phyloP scores from a whole-genome alignment of 352 stramenopile species.

The Globisporangium ultimum region DNA sequence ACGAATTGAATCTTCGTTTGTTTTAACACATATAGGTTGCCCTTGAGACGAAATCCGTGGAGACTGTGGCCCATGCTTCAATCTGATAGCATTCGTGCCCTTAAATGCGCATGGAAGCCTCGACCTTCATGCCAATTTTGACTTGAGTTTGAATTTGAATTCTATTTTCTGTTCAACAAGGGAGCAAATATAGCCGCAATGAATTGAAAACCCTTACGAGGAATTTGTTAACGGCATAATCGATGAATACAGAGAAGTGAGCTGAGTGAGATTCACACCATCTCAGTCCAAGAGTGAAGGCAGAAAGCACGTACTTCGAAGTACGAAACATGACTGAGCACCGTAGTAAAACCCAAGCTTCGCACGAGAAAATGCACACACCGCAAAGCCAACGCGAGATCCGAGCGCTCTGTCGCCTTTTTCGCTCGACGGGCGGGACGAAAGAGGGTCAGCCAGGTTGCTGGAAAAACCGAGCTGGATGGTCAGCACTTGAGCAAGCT shows the following conservation, averaged over 20 bases:
- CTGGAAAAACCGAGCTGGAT: slow-evolving; percentile 41
- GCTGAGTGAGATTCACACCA: too few relatives aligned
- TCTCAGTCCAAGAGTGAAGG: too few relatives aligned
- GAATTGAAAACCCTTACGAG: neutral
- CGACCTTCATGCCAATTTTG: too few relatives aligned
- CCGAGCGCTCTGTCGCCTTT: slow-evolving; percentile 41
- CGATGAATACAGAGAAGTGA: neutral
- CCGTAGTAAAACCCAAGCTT: neutral
- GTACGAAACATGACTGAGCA: slow-evolving; percentile 8
- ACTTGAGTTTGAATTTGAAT: neutral
- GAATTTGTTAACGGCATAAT: neutral
- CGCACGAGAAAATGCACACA: slow-evolving; percentile 19
- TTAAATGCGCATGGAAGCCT: neutral
- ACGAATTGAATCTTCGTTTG: neutral
- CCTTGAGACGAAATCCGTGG: slow-evolving; percentile 12
- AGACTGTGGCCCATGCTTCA: slow-evolving; percentile 1
- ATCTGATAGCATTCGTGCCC: slow-evolving; percentile 3
- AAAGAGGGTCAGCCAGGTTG: slow-evolving; percentile 8
- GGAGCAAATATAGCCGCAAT: neutral
- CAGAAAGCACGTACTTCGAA: neutral
- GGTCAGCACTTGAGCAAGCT: slow-evolving; percentile 22
- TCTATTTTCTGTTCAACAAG: neutral
- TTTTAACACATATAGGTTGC: slow-evolving; percentile 4
- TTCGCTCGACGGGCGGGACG: slow-evolving; percentile 30
- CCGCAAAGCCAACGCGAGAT: slow-evolving; percentile 42